Evolutionary conservation across 306 rosid genomes (phyloP), one percentile per base, ranked within the genome.

Genomic region (Leucaena leucocephala): DNA sequence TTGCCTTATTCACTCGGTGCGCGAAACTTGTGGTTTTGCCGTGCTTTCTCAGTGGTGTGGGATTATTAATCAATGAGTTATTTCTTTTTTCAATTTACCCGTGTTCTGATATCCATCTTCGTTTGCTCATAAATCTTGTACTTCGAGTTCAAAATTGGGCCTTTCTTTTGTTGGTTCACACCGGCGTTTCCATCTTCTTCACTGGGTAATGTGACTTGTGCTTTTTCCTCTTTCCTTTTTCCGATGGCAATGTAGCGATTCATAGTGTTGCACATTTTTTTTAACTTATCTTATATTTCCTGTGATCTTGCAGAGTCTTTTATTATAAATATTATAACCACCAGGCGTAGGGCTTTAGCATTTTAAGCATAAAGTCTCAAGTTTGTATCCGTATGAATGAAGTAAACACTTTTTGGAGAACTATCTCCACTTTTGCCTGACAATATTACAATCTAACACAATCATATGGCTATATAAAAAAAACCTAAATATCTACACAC

Each of bases 41-140:
- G 55, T 49, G 7, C 39, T 49, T 76, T 64, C 2, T 11, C 11
- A 10, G 58, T 68, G 42, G 57, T 45, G 58, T 45, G 36, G 19
- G 45, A 70, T n/a, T 57, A 8, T 21, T 27, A 69, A n/a, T 19
- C 50, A n/a, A 19, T n/a, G 50, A 61, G 2, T 50, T 44, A 1
- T 65, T 15, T 58, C 61, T 15, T 15, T 4, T 54, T 48, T 57
- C 0, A 7, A 39, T 74, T 68, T 19, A 21, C 33, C 36, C 17
- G 0, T 55, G 67, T 74, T 19, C 13, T 4, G 63, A 76, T 63
- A 48, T 48, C 73, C 33, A 42, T 55, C 72, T 80, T 4, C 11
- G 54, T 50, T 45, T 67, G 40, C 7, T 45, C 10, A 27, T 12
- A 21, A 52, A 35, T 65, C 34, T 64, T 36, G 39, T 44, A 50